phyloP scores from a whole-genome alignment of 2,329 filamentous ascomycete species.

The Fusarium anguioides region DNA sequence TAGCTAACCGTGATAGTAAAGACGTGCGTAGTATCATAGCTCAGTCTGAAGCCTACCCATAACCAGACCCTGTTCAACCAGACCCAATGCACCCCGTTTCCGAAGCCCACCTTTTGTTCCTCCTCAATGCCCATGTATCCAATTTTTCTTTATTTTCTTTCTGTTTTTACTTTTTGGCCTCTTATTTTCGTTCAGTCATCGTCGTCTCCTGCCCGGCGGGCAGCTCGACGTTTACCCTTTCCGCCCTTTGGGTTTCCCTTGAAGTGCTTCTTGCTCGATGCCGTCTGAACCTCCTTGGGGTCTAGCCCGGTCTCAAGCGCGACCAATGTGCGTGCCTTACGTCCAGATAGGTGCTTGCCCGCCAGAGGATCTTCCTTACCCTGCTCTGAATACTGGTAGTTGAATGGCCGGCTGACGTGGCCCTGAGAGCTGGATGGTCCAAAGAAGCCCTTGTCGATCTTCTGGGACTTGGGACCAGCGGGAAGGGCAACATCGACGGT shows the following conservation, averaged over 20 bases:
- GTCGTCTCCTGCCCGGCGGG: conserved; percentile 30
- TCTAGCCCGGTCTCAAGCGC: conserved; percentile 89
- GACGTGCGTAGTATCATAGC: conserved; percentile 34
- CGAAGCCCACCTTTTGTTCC: conserved; percentile 63
- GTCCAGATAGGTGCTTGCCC: conserved; percentile 77
- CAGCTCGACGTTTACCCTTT: conserved; percentile 60
- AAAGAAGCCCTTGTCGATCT: conserved; percentile 92
- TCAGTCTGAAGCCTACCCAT: conserved; percentile 23
- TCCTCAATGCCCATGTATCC: conserved; percentile 5
- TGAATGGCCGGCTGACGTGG: conserved; percentile 84
- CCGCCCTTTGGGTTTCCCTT: conserved; percentile 76
- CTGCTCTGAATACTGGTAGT: conserved; percentile 87
- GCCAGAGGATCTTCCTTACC: conserved; percentile 60
- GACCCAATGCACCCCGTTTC: conserved; percentile 50
- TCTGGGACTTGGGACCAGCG: conserved; percentile 77
- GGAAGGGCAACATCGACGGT: conserved; percentile 63
- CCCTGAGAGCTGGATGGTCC: conserved; percentile 70
- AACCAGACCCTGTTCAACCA: conserved; percentile 33
- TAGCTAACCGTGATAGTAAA: conserved; percentile 29
- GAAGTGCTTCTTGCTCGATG: conserved; percentile 89
- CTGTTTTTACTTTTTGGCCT: conserved; percentile 56
- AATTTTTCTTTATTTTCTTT: conserved; percentile 58
- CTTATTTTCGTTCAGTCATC: conserved; percentile 50
- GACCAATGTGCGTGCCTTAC: conserved; percentile 83
- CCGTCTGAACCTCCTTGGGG: conserved; percentile 76